A percentile compares a stretch with the other conserved stretches of the same genome.
phyloP scores from a whole-genome alignment of 768 basidiomycete species.

The Roridomyces roridus region DNA sequence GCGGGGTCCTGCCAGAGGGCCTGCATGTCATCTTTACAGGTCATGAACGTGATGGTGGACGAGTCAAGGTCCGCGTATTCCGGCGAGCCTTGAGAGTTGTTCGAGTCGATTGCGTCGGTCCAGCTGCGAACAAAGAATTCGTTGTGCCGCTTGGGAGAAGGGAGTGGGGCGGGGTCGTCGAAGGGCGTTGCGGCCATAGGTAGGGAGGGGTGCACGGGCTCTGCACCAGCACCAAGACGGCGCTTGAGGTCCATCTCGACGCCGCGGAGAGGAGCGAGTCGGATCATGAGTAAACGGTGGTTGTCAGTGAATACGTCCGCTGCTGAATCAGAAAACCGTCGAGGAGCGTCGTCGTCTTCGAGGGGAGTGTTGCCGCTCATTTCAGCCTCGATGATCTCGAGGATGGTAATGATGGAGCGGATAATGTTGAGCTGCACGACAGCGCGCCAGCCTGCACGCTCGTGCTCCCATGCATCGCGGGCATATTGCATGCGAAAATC shows the following conservation, averaged over 20 bases:
- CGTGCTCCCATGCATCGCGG: constrained; percentile 64
- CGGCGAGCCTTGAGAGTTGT: neutral
- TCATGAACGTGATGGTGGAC: constrained; percentile 57
- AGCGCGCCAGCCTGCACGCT: constrained; percentile 76
- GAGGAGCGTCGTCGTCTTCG: constrained; percentile 41
- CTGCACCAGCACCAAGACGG: constrained; percentile 57
- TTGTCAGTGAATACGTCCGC: constrained; percentile 48
- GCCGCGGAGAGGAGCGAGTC: constrained; percentile 65
- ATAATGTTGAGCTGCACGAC: constrained; percentile 85
- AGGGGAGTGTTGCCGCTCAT: constrained; percentile 45
- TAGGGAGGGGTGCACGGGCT: constrained; percentile 38
- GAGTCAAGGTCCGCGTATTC: constrained; percentile 39
- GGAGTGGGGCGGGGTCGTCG: constrained; percentile 37
- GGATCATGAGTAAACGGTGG: constrained; percentile 60
- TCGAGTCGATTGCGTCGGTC: constrained; percentile 47
- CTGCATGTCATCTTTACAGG: constrained; percentile 67
- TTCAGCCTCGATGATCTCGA: constrained; percentile 64
- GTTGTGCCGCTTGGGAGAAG: constrained; percentile 32
- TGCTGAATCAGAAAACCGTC: constrained; percentile 24
- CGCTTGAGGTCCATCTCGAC: constrained; percentile 71
- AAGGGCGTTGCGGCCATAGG: constrained; percentile 56
- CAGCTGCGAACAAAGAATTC: constrained; percentile 65
- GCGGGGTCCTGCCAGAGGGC: constrained; percentile 66
- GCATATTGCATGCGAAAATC: constrained; percentile 80
- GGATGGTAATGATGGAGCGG: constrained; percentile 69